These are phyloP conservation scores for Physcomitrium patens DNA, from an alignment of 225 moss, liverwort and hornwort species.

Conservation along the genomic window DNA sequence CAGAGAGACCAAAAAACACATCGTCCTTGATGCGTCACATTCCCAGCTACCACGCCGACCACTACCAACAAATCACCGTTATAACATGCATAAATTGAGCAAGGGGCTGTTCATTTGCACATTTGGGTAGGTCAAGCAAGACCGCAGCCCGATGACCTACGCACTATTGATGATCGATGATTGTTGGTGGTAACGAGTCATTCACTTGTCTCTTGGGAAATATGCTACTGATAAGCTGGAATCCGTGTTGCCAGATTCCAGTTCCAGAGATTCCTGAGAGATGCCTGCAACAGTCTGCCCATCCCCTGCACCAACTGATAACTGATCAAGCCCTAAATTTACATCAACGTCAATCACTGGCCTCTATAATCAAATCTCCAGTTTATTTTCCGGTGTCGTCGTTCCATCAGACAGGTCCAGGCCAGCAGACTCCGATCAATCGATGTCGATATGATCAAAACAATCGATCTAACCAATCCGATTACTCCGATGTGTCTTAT, in stretches of 20 bases:
- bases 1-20: too few species aligned
- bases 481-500: too few species aligned
- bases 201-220: constrained; percentile 3
- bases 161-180: not conserved
- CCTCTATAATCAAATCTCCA: not conserved
- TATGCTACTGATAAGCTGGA: constrained; percentile 23
- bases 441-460: too few species aligned
- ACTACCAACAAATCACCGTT: not conserved
- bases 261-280: constrained; percentile 16
- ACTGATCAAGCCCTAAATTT: constrained; percentile 17
- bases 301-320: constrained; percentile 18
- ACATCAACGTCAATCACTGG: not conserved
- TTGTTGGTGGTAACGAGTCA: not conserved
- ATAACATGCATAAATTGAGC: not conserved
- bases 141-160: constrained; percentile 6
- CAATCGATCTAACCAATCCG: too few species aligned
- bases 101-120: not conserved
- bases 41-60: not conserved
- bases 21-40: too few species aligned
- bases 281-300: not conserved
- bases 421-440: not conserved
- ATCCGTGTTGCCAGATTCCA: not conserved
- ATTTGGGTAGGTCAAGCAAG: not conserved
- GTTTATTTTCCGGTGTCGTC: not conserved
- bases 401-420: not conserved